A percentile compares a stretch with the other conserved stretches of the same genome.
These are phyloP conservation scores for Periconia sp. DNA, from an alignment of 2,329 filamentous ascomycete genomes.

Conservation along the genomic window DNA sequence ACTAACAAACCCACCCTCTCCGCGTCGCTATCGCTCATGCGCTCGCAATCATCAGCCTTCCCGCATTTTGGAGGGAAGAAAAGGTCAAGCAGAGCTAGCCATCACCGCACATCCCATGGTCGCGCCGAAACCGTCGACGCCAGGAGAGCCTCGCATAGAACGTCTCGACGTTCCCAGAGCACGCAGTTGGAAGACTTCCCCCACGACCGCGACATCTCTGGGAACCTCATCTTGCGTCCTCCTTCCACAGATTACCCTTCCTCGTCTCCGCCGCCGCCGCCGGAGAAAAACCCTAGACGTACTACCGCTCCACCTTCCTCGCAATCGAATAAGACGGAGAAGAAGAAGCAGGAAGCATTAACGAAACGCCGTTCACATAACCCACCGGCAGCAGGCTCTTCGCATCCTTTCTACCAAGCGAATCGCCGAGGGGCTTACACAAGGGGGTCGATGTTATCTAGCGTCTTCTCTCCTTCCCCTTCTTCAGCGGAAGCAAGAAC, in stretches of 20 bases:
- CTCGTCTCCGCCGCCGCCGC: neutral
- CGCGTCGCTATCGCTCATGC: conserved; percentile 16
- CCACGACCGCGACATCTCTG: neutral
- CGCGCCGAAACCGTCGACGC: conserved; percentile 3
- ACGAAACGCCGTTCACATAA: too few relatives aligned
- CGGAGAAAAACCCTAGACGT: neutral
- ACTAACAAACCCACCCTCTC: conserved; percentile 1
- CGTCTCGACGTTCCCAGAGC: neutral
- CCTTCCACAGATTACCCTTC: neutral
- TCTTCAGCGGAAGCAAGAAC: too few relatives aligned
- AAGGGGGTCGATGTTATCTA: too few relatives aligned
- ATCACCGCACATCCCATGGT: conserved; percentile 10
- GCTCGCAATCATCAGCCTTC: conserved; percentile 32
- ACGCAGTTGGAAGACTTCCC: neutral
- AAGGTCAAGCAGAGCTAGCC: conserved; percentile 4
- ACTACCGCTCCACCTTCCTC: neutral
- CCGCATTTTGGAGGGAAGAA: conserved; percentile 25
- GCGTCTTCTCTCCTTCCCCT: too few relatives aligned
- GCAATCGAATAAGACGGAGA: neutral
- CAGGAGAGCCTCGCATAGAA: too few relatives aligned
- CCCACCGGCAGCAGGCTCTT: too few relatives aligned
- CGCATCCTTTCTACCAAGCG: too few relatives aligned
- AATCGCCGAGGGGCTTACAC: too few relatives aligned
- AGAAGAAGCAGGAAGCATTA: too few relatives aligned
- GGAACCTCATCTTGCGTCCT: neutral